Conservation (phyloP, 2,329 filamentous ascomycete species). For the Neofusicoccum kwambonambiense region DNA sequence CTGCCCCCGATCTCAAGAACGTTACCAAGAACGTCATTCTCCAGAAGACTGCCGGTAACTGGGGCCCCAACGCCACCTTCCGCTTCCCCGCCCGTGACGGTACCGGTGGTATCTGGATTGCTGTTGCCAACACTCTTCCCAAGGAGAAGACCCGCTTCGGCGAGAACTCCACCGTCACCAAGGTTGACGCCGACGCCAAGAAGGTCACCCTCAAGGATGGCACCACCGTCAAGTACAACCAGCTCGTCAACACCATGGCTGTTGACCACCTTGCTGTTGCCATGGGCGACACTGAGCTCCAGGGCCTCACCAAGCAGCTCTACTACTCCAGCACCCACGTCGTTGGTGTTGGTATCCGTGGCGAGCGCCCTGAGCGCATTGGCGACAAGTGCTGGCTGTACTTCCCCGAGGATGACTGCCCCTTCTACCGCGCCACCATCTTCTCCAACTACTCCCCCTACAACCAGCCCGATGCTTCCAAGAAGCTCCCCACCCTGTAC, state of each 20-base stretch:
- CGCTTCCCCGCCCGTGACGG: constrained; percentile 93
- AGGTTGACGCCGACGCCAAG: constrained; percentile 84
- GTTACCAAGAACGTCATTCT: constrained; percentile 93
- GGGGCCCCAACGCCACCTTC: constrained; percentile 98
- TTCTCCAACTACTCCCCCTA: constrained; percentile 99
- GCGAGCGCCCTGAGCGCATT: constrained; percentile 87
- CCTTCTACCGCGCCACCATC: constrained; percentile 99
- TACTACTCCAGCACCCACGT: constrained; percentile 98
- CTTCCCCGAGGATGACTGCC: constrained; percentile 98
- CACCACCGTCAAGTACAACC: constrained; percentile 84
- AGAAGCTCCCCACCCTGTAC: constrained; percentile 83
- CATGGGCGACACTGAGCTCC: constrained; percentile 84
- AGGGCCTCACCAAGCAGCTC: constrained; percentile 80
- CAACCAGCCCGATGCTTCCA: constrained; percentile 85
- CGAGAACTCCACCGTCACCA: constrained; percentile 77
- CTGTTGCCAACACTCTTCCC: constrained; percentile 88
- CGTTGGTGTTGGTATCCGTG: constrained; percentile 91
- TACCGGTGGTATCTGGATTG: constrained; percentile 98
- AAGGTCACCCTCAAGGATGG: constrained; percentile 79
- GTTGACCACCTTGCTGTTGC: constrained; percentile 83
- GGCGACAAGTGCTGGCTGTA: constrained; percentile 99
- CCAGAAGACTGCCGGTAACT: constrained; percentile 93
- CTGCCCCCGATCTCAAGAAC: constrained; percentile 90
- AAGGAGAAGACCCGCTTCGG: constrained; percentile 90
- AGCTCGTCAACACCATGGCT: constrained; percentile 93